Base-by-base conservation (phyloP, 2,329 filamentous ascomycete species). In the Penicillium sp. region DNA sequence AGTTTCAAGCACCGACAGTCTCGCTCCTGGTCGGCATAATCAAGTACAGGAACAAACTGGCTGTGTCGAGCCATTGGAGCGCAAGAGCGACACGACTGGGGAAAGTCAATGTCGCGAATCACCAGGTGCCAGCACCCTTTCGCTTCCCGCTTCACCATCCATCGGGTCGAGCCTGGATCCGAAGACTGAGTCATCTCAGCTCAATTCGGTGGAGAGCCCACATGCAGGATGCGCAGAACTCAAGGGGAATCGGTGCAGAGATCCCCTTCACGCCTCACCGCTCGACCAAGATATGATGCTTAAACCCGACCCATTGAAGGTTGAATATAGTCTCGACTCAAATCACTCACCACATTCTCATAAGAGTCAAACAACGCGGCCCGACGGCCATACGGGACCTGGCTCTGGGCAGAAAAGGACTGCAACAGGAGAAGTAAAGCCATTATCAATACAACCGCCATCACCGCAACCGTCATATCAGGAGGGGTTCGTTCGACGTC, bases 391-490 rank as follows among this genome's bases (percentile, higher is more conserved):
- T 37, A 39, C 40, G 33, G 43, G 45, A 32, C 43, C 58, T 44
- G 52, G 50, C 28, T 55, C 56, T 9, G 76, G 79, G 13, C 80
- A 82, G 52, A 94, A 94, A 71, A 79, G 89, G 56, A 91, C 82
- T 60, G 86, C 87, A 32, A 85, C 86, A 62, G 89, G 88, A 37
- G 74, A 81, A 43, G 76, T 90, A 48, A 94, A 90, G 69, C 67
- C 75, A 9, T 41, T 51, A 54, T 54, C 55, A 4, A 49, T 54
- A 34, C 51, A 58, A 26, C 35, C 52, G n/a, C 46, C 49, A 35
- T 45, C 44, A 40, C 41, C 53, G 25, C 53, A 45, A 13, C 41
- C 25, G 26, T 69, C 70, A 6, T 76, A 48, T 63, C 53, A 49
- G 50, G 73, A 58, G 51, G 58, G 52, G 49, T 25, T 46, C 42